Evolutionary conservation across 306 rosid species (phyloP).

Genomic region (Aeschynomene evenia): DNA sequence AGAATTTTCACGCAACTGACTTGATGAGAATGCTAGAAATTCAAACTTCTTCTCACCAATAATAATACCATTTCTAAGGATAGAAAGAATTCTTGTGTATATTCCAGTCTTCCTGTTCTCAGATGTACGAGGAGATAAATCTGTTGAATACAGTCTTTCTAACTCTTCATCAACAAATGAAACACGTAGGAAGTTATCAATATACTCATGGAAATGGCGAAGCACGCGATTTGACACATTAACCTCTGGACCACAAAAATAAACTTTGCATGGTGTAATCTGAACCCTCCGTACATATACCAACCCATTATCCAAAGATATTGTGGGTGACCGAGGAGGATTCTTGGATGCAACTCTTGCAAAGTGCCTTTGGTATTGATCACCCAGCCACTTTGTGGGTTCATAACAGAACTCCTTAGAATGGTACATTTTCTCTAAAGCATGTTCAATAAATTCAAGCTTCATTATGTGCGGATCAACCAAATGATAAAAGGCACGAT

Average conservation of each 20-base stretch:
- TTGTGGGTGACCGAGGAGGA: constrained; percentile 45
- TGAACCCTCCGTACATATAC: constrained; percentile 73
- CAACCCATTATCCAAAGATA: constrained; percentile 66
- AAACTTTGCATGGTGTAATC: constrained; percentile 69
- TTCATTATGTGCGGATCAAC: constrained; percentile 49
- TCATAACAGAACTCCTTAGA: constrained; percentile 66
- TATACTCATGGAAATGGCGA: constrained; percentile 41
- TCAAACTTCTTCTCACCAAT: constrained; percentile 76
- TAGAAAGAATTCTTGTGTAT: constrained; percentile 62
- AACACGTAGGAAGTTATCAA: constrained; percentile 72
- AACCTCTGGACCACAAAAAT: constrained; percentile 72
- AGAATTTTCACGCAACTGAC: constrained; percentile 82
- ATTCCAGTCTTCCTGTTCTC: constrained; percentile 52
- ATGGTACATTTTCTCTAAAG: constrained; percentile 55
- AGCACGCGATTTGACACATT: constrained; percentile 87
- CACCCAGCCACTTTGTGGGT: constrained; percentile 62
- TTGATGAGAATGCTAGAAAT: constrained; percentile 86
- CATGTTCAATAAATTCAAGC: constrained; percentile 45
- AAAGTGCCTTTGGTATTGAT: constrained; percentile 48
- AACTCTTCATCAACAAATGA: constrained; percentile 93
- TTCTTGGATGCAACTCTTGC: constrained; percentile 16
- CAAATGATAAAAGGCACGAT: constrained; percentile 48
- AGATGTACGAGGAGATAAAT: constrained; percentile 57
- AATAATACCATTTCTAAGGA: constrained; percentile 60
- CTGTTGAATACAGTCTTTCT: constrained; percentile 58